These are phyloP conservation scores for Ophiostoma quercus DNA, from an alignment of 2,329 filamentous ascomycete genomes.

Conservation along the genomic window DNA sequence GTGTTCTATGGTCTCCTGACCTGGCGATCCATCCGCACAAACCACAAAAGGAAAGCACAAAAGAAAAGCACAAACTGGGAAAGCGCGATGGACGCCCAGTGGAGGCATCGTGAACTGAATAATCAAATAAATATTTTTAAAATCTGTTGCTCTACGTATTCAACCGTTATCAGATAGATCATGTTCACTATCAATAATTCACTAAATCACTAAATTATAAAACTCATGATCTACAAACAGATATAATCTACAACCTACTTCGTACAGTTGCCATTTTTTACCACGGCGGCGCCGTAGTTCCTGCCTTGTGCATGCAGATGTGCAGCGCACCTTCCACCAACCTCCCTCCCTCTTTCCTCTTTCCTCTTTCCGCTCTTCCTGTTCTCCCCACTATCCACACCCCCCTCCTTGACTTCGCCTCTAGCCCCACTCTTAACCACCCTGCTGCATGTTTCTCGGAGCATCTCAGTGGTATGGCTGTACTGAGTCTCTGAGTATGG, in stretches of 20 bases:
- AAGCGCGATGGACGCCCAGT: slow-evolving; percentile 3
- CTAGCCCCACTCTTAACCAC: slow-evolving; percentile 8
- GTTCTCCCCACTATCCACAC: slow-evolving; percentile 10
- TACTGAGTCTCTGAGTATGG: too few relatives aligned
- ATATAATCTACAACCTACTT: neutral
- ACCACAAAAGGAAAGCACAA: neutral
- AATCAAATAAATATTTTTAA: too few relatives aligned
- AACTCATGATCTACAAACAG: too few relatives aligned
- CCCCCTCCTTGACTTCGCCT: slow-evolving; percentile 23
- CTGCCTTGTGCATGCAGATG: neutral
- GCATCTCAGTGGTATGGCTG: neutral
- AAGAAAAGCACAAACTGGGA: neutral
- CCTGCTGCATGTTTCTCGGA: slow-evolving; percentile 2
- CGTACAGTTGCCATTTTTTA: neutral
- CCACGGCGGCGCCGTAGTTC: slow-evolving; percentile 7
- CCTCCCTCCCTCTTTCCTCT: neutral
- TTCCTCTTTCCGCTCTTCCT: neutral
- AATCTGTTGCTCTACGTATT: neutral
- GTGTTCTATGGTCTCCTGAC: slow-evolving; percentile 1
- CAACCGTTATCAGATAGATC: too few relatives aligned
- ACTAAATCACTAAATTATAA: too few relatives aligned
- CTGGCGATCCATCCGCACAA: neutral
- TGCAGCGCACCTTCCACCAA: slow-evolving; percentile 9
- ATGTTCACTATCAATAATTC: too few relatives aligned
- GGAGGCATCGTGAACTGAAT: neutral